These are phyloP conservation scores for Athelia psychrophila DNA, from an alignment of 1,284 basidiomycete species.

Conservation along the genomic window DNA sequence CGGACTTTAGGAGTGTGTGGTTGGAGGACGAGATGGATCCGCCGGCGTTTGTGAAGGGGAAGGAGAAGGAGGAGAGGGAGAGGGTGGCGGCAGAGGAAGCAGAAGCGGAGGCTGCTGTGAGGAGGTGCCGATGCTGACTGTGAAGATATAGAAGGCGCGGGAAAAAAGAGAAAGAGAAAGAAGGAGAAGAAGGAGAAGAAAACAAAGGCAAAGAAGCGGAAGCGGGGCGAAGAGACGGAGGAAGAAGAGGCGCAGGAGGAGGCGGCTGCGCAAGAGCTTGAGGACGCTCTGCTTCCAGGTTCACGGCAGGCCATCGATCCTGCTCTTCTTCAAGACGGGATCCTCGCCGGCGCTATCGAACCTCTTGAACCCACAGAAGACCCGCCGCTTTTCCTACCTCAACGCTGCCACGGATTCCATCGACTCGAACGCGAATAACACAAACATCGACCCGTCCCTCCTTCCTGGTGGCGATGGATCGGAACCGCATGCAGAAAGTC, in stretches of 20 bases:
- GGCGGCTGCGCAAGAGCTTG: conserved; percentile 11
- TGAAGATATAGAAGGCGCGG: no score
- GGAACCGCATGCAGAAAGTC: conserved; percentile 6
- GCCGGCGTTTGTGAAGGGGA: conserved; percentile 80
- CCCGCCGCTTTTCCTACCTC: conserved; percentile 30
- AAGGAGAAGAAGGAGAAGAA: conserved; percentile 24
- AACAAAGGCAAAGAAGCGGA: conserved; percentile 39
- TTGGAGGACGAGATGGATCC: conserved; percentile 90
- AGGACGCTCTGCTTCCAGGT: conserved; percentile 13
- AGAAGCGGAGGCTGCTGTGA: no score
- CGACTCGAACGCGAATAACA: no score
- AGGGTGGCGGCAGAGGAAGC: conserved; percentile 35
- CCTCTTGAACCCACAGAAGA: conserved; percentile 24
- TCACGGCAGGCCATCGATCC: conserved; percentile 39
- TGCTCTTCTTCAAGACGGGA: conserved; percentile 43
- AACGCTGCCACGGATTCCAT: conserved; percentile 27
- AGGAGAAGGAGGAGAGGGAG: conserved; percentile 66
- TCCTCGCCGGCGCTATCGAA: conserved; percentile 32
- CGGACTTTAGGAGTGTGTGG: conserved; percentile 92
- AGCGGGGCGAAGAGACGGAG: conserved; percentile 38
- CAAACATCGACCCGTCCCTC: conserved; percentile 60
- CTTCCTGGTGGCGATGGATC: conserved; percentile 28
- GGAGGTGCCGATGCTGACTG: no score
- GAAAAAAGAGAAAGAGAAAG: no score
- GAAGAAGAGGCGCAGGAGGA: conserved; percentile 30